Evolutionary conservation across 805 yeast species (phyloP).

Genomic region (Saccharomycopsis javanensis): DNA sequence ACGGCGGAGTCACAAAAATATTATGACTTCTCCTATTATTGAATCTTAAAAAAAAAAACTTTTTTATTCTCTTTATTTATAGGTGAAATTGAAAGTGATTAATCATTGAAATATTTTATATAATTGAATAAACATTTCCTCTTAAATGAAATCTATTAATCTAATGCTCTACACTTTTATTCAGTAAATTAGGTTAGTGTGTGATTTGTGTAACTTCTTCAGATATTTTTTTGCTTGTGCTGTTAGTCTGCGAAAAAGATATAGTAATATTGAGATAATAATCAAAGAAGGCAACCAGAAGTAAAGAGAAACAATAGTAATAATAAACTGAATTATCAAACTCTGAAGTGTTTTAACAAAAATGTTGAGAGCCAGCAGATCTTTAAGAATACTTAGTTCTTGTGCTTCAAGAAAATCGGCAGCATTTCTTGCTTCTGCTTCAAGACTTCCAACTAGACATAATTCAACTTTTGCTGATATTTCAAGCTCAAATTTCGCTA

Average conservation of each 20-base stretch:
- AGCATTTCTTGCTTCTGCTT: not conserved
- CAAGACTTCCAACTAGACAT: not conserved
- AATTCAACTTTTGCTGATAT: conserved; percentile 33
- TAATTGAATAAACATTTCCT: too few relatives aligned
- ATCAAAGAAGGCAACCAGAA: too few relatives aligned
- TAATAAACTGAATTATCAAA: too few relatives aligned
- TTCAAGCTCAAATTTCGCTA: conserved; percentile 41
- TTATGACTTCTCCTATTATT: not conserved
- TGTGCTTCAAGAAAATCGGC: not conserved
- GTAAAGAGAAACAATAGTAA: too few relatives aligned
- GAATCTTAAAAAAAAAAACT: not conserved
- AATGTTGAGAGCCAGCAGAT: not conserved
- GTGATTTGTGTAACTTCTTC: too few relatives aligned
- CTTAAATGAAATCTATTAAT: too few relatives aligned
- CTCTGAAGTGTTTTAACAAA: not conserved
- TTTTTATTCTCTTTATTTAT: not conserved
- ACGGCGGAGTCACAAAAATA: not conserved
- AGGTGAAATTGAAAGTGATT: not conserved
- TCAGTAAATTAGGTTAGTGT: too few relatives aligned
- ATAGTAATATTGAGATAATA: too few relatives aligned
- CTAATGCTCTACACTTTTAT: too few relatives aligned
- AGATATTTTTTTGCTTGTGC: too few relatives aligned
- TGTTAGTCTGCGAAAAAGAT: too few relatives aligned
- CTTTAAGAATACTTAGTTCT: not conserved
- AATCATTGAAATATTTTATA: too few relatives aligned